Base-by-base conservation (phyloP, 768 basidiomycete genomes). In the Serendipita sp. region DNA sequence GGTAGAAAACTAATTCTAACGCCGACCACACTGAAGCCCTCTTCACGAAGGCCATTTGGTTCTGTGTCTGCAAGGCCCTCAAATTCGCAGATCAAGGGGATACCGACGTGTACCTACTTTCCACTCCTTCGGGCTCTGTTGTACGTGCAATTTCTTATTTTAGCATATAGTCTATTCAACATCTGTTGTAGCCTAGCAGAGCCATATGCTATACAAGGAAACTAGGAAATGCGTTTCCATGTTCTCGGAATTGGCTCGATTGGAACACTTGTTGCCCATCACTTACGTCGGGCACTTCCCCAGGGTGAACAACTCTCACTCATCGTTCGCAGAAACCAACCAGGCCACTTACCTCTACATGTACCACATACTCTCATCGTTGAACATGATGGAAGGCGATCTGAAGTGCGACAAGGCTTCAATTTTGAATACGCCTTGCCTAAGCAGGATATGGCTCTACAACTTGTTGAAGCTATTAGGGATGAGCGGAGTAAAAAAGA, bases 201-300 rank as follows among this genome's bases (percentile, higher is more conserved):
- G 11, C 53, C 24, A 16, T 54, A 54, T 54, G 53, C 11, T 54
- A 54, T 54, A 16, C 53, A 16, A 30, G 16, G 11, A 11, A 54
- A 11, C 13, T 28, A 28, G 24, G 67, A 66, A 67, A 88, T 90
- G 87, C 85, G 80, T 67, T 80, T 87, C 71, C 86, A 89, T 76
- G 71, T 89, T 68, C 79, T 89, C 67, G 92, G 92, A 69, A 74
- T 92, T 46, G 92, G 92, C 58, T 80, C 91, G 48, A 81, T 95
- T 67, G 94, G 94, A 64, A 83, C 83, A 34, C 83, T 97, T 66
- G 68, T 97, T 68, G 81, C 92, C 15, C 83, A 87, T 73, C 82
- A 94, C 72, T 81, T 97, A 45, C 85, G 89, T 45, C 78, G 78
- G 60, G 73, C 77, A 63, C 76, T 89, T 62, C 78, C 83, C 18